These are phyloP conservation scores for Suhomyces wounanorum DNA, from an alignment of 1,139 yeast species.

Conservation along the genomic window DNA sequence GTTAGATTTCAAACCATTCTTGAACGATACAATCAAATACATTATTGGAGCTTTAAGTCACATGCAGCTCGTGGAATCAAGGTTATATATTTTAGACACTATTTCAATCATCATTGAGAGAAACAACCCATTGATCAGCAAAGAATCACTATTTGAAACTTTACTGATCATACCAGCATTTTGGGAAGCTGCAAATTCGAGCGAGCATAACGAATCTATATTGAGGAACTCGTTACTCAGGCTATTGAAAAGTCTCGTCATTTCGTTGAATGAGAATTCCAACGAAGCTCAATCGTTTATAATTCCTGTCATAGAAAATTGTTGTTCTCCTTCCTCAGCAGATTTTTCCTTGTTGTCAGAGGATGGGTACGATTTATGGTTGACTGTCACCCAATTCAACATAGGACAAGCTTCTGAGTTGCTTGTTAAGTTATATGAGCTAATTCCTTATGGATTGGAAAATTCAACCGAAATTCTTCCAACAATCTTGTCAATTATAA, in stretches of 20 bases:
- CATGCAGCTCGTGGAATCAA: conserved; percentile 69
- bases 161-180: conserved; percentile 65
- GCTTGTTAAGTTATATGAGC: conserved; percentile 47
- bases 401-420: conserved; percentile 35
- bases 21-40: conserved; percentile 54
- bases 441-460: conserved; percentile 51
- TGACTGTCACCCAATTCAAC: conserved; percentile 60
- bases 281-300: conserved; percentile 61
- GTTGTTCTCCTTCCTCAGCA: conserved; percentile 61
- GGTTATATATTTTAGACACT: conserved; percentile 66
- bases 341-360: conserved; percentile 69
- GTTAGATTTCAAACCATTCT: conserved; percentile 63
- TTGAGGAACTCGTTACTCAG: conserved; percentile 72
- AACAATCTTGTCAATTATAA: conserved; percentile 61
- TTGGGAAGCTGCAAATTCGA: conserved; percentile 60
- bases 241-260: conserved; percentile 62
- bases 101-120: conserved; percentile 65
- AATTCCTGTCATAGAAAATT: conserved; percentile 65
- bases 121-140: conserved; percentile 60
- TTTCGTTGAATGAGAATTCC: conserved; percentile 66
- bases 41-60: conserved; percentile 49
- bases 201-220: conserved; percentile 61
- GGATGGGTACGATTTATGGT: conserved; percentile 90
- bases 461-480: conserved; percentile 80
- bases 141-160: conserved; percentile 52